Base-by-base conservation (phyloP, 2,329 filamentous ascomycete genomes). In the Penicillium sp. region DNA sequence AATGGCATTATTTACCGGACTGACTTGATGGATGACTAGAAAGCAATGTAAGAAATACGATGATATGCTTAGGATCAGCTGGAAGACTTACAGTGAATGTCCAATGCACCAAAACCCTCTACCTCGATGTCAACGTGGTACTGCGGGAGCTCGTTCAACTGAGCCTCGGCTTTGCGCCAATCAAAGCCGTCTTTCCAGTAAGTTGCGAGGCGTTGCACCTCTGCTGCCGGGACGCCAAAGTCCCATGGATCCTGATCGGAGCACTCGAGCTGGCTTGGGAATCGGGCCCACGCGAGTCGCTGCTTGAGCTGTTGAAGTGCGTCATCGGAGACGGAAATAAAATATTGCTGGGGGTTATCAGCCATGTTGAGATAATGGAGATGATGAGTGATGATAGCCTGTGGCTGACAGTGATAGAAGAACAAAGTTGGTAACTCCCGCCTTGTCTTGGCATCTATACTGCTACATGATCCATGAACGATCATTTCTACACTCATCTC, bases 111-210 rank as follows among this genome's bases (percentile, higher is more conserved):
- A 57, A 83, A 85, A 0, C 77, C 80, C 4, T 80, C 73, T 0
- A 85, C 74, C 1, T 71, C 56, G 7, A 86, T 70, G 1, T 60
- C 61, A 0, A 75, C 78, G 1, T 69, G 73, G 63, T 76, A 86
- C 39, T 87, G 81, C 0, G 81, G 79, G 5, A 85, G 64, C 13
- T 68, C 62, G 59, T 87, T 87, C 13, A 87, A 62, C 36, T 74
- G 69, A 1, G 71, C 64, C 62, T 87, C 83, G n/a, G 75, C 74
- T 36, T 71, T 69, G 22, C 79, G 74, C 84, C 83, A 87, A 62
- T 85, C 76, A 59, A 77, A 81, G 0, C 59, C 61, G 7, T 75
- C 65, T 41, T 73, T 69, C 83, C 82, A 87, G 55, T 79, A 72
- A 6, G 71, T 63, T 2, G 75, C 69, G 14, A 87, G 70, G 8